A percentile compares a stretch with the other conserved stretches of the same genome.
These are phyloP conservation scores for Malassezia furfur DNA, from an alignment of 1,284 basidiomycete species.

Conservation along the genomic window DNA sequence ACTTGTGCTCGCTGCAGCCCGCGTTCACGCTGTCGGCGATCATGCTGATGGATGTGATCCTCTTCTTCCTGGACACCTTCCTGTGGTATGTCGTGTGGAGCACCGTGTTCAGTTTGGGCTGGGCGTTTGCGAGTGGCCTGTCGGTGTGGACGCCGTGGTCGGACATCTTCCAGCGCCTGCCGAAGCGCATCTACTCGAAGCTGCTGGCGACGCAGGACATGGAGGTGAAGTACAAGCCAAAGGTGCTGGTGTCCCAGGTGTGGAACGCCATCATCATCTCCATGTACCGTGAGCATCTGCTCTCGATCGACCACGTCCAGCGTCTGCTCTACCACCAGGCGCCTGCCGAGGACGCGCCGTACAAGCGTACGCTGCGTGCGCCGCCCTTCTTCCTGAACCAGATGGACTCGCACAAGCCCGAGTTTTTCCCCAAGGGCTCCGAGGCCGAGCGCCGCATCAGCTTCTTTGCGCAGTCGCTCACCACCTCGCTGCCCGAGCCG, in stretches of 20 bases:
- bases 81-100: slow-evolving; percentile 49
- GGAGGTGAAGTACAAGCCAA: slow-evolving; percentile 49
- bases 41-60: slow-evolving; percentile 46
- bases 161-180: slow-evolving; percentile 48
- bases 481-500: slow-evolving; percentile 43
- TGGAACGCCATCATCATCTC: slow-evolving; percentile 49
- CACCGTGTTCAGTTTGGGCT: slow-evolving; percentile 48
- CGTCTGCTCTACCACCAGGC: slow-evolving; percentile 48
- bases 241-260: slow-evolving; percentile 48
- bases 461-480: slow-evolving; percentile 48
- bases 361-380: slow-evolving; percentile 46
- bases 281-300: slow-evolving; percentile 48
- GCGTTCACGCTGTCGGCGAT: slow-evolving; percentile 45
- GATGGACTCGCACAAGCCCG: slow-evolving; percentile 46
- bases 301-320: slow-evolving; percentile 48
- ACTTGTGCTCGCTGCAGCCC: slow-evolving; percentile 43
- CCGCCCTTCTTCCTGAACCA: slow-evolving; percentile 48
- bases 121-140: slow-evolving; percentile 47
- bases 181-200: slow-evolving; percentile 49
- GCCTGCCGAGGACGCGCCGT: slow-evolving; percentile 43
- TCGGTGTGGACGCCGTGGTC: slow-evolving; percentile 49
- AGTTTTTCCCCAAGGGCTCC: slow-evolving; percentile 48
- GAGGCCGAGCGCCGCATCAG: slow-evolving; percentile 48
- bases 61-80: slow-evolving; percentile 49
- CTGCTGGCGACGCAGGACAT: slow-evolving; percentile 47